A percentile compares a stretch with the other conserved stretches of the same genome.
phyloP scores from a whole-genome alignment of 2,329 filamentous ascomycete genomes.

The Penicillium sp. region DNA sequence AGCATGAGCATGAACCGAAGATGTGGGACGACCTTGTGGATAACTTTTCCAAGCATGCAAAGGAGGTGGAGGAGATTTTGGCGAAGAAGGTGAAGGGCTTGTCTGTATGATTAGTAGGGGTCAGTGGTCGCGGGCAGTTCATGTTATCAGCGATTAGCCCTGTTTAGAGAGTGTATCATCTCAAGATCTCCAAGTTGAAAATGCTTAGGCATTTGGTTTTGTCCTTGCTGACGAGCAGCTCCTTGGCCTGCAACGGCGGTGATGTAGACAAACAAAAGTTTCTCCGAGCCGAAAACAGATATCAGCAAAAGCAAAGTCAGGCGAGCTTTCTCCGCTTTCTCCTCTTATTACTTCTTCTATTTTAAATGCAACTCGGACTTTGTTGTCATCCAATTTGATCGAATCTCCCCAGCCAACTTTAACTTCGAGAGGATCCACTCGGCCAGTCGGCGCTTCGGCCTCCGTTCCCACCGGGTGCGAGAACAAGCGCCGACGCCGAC shows the following conservation, averaged over 20 bases:
- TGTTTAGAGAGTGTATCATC: neutral
- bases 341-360: neutral
- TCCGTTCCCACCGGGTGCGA: neutral
- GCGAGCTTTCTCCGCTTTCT: neutral
- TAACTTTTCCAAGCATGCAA: conserved; percentile 51
- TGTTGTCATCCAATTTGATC: neutral
- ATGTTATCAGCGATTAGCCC: neutral
- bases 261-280: neutral
- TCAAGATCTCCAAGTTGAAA: neutral
- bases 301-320: neutral
- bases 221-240: neutral
- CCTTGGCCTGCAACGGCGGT: neutral
- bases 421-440: neutral
- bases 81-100: conserved; percentile 30
- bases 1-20: conserved; percentile 51
- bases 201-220: neutral
- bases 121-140: neutral
- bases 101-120: conserved; percentile 10
- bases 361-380: neutral
- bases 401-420: neutral
- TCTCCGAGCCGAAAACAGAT: neutral
- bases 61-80: conserved; percentile 51
- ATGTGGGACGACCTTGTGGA: conserved; percentile 59
- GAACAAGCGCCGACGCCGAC: neutral
- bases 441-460: conserved; percentile 7